Base-by-base conservation (phyloP, 164 flowering plant species). In the Buxus sempervirens region DNA sequence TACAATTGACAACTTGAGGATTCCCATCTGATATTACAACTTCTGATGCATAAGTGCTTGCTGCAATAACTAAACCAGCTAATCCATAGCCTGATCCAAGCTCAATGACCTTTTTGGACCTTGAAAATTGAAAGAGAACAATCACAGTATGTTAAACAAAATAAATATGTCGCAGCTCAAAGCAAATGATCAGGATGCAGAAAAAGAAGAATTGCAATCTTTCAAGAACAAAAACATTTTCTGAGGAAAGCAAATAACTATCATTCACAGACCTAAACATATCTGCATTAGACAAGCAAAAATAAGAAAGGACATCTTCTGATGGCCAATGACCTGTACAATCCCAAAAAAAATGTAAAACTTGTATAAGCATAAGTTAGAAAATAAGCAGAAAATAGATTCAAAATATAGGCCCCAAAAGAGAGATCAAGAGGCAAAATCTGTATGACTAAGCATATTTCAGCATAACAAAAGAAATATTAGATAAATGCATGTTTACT, bases 11-110 rank as follows among this genome's bases (percentile, higher is more conserved):
- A 61, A 95, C 98, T 86, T 85, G 94, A 63, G 97, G 96, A 72
- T 95, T 95, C 69, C 97, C 97, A 82, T 95, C 98, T 27, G 97
- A 83, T 67, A 95, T 87, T 26, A 86, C 81, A 62, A 95, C 96
- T 75, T 90, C 94, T 55, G 62, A 67, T 65, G 96, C 97, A 60
- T 95, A 89, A 28, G 90, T 82, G 72, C 75, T 72, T 19, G 86
- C 84, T 21, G 92, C 97, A 82, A 92, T 79, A 62, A 83, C 94
- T 65, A 95, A 75, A 48, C 97, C 99, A 74, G 99, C 97, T 67
- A 95, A 83, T 60, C 99, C 99, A 83, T 92, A 95, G 48, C 99
- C 99, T 24, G 99, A 86, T 55, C 99, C 99, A 77, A 90, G 93
- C 79, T 95, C 99, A 66, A 95, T 88, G 42, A 90, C 82, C 78